Evolutionary conservation across 805 yeast species (phyloP), one percentile per base, ranked within the genome.

Genomic region (Monosporozyma siamensis): DNA sequence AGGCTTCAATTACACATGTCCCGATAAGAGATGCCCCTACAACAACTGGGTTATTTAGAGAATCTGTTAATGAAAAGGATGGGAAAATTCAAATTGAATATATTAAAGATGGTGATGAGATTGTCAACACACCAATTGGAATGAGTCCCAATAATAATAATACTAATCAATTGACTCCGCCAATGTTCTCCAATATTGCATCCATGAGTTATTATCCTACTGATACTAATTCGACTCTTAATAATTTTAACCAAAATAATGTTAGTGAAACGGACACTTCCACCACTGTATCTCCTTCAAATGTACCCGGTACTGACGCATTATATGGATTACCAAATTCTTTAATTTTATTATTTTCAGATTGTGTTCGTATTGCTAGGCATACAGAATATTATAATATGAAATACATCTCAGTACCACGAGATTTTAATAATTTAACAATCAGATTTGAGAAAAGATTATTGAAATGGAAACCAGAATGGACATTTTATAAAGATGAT

Each of bases 251-350:
- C n/a, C n/a, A n/a, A n/a, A n/a, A n/a, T n/a, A n/a, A n/a, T n/a
- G n/a, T n/a, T n/a, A n/a, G n/a, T n/a, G n/a, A n/a, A n/a, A n/a
- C n/a, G n/a, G n/a, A n/a, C n/a, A n/a, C n/a, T n/a, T n/a, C n/a
- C n/a, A n/a, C n/a, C n/a, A n/a, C n/a, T n/a, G n/a, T n/a, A n/a
- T 37, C 4, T 9, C 17, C 3, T 44, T 77, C 74, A 53, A 75
- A 76, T 47, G 69, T 74, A 41, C 69, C 81, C 47, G 79, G 88
- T 7, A 80, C 89, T 1, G 94, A 83, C 59, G 84, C 89, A 0
- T 66, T 86, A 39, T 86, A 84, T 57, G 95, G 95, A 0, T 65
- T 87, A 43, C 95, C 95, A 6, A 85, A 83, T 54, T 82, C 95
- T 2, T 65, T 87, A 34, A 80, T 85, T 43, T 52, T 79, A 18